These are phyloP conservation scores for Populus hybrid DNA, from an alignment of 441 rosid species.

Conservation along the genomic window DNA sequence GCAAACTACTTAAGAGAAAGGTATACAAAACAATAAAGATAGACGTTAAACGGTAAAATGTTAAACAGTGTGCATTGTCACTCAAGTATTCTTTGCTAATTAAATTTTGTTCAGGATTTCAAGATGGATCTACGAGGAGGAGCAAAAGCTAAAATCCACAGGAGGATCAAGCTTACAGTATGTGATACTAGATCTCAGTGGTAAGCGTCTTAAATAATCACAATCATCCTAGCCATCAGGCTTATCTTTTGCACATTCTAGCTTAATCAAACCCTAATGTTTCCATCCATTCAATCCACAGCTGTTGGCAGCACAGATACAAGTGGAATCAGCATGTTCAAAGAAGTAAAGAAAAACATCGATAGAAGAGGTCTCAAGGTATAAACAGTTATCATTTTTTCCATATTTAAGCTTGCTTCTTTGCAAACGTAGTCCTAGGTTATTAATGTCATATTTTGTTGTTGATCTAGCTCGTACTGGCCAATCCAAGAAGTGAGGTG, in stretches of 20 bases:
- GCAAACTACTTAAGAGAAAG: slow-evolving; percentile 74
- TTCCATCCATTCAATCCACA: slow-evolving; percentile 12
- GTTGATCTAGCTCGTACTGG: slow-evolving; percentile 51
- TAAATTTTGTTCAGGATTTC: slow-evolving; percentile 37
- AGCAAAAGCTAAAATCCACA: slow-evolving; percentile 48
- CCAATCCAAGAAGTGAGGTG: slow-evolving; percentile 79
- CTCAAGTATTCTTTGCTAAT: not conserved
- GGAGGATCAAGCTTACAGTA: slow-evolving; percentile 47
- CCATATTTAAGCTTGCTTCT: not conserved
- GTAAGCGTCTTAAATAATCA: slow-evolving; percentile 26
- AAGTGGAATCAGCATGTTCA: slow-evolving; percentile 80
- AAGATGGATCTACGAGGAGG: slow-evolving; percentile 81
- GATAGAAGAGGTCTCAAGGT: slow-evolving; percentile 64
- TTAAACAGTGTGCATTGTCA: not conserved
- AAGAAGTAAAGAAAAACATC: slow-evolving; percentile 47
- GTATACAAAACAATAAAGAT: slow-evolving; percentile 22
- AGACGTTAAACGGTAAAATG: not conserved
- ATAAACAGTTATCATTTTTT: not conserved
- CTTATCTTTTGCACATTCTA: not conserved
- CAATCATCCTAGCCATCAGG: not conserved
- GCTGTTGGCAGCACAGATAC: slow-evolving; percentile 84
- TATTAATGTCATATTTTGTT: not conserved
- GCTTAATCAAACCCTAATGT: not conserved
- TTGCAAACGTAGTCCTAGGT: not conserved
- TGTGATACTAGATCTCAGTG: slow-evolving; percentile 59